Conservation (phyloP, 1,139 yeast species). For the Lodderomyces metapsilosis region DNA sequence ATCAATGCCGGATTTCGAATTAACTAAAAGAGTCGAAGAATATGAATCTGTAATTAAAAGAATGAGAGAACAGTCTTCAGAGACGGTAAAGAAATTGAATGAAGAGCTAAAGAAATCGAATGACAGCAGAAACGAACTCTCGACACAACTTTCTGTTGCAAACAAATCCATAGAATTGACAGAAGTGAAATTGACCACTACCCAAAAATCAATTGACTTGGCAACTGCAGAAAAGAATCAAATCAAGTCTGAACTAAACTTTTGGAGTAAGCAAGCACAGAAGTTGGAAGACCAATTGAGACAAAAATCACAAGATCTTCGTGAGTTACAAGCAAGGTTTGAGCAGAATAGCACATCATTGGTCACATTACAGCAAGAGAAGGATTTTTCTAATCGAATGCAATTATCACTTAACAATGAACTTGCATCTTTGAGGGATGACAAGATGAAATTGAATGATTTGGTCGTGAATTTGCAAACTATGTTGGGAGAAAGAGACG, state of each 20-base stretch:
- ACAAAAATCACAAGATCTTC: slow-evolving; percentile 56
- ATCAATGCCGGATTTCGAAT: slow-evolving; percentile 4
- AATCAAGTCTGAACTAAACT: slow-evolving; percentile 40
- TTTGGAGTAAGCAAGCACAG: slow-evolving; percentile 53
- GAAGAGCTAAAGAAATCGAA: slow-evolving; percentile 26
- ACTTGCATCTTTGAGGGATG: slow-evolving; percentile 52
- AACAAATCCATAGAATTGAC: slow-evolving; percentile 35
- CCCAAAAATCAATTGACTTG: slow-evolving; percentile 38
- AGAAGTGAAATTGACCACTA: slow-evolving; percentile 31
- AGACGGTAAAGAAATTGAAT: slow-evolving; percentile 25
- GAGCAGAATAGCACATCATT: slow-evolving; percentile 46
- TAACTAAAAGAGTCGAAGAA: slow-evolving; percentile 21
- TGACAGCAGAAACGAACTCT: slow-evolving; percentile 31
- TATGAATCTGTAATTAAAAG: slow-evolving; percentile 30
- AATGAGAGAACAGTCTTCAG: slow-evolving; percentile 28
- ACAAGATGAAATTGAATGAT: slow-evolving; percentile 58
- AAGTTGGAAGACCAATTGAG: slow-evolving; percentile 56
- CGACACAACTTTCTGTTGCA: slow-evolving; percentile 28
- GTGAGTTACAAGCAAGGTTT: slow-evolving; percentile 53
- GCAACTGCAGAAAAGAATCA: slow-evolving; percentile 49
- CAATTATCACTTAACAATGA: slow-evolving; percentile 58
- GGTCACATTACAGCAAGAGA: slow-evolving; percentile 56
- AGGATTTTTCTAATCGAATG: slow-evolving; percentile 45
- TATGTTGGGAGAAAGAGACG: slow-evolving; percentile 62
- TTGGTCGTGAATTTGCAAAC: slow-evolving; percentile 63